Evolutionary conservation across 1,139 yeast genomes (phyloP).

Genomic region (Yamadazyma trypodendri): DNA sequence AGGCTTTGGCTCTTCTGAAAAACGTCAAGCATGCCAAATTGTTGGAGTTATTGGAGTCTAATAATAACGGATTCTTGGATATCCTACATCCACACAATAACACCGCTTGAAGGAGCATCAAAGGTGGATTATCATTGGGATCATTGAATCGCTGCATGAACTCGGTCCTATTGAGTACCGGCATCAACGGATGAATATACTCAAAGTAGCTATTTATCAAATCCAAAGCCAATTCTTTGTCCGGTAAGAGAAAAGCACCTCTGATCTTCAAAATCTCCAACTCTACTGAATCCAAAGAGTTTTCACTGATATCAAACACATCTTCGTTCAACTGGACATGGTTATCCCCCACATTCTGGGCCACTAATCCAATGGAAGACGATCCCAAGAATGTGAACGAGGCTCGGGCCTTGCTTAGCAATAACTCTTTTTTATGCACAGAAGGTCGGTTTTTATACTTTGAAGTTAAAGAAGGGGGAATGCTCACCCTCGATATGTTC

Average conservation of each 20-base stretch:
- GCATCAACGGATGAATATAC: constrained; percentile 68
- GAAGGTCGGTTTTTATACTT: constrained; percentile 41
- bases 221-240: constrained; percentile 58
- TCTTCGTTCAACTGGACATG: constrained; percentile 45
- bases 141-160: constrained; percentile 60
- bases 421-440: constrained; percentile 36
- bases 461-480: constrained; percentile 47
- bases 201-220: constrained; percentile 64
- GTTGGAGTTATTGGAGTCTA: constrained; percentile 56
- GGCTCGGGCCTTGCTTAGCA: constrained; percentile 28
- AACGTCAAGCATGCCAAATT: constrained; percentile 63
- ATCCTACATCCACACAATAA: constrained; percentile 69
- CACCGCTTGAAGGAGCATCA: constrained; percentile 68
- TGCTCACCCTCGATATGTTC: constrained; percentile 43
- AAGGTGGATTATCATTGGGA: constrained; percentile 64
- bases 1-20: constrained; percentile 74
- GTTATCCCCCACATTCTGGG: constrained; percentile 45
- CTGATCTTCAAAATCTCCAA: constrained; percentile 63
- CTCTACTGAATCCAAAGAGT: constrained; percentile 60
- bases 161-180: constrained; percentile 63
- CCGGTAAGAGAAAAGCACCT: constrained; percentile 74
- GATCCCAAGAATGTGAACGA: constrained; percentile 44
- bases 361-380: constrained; percentile 38
- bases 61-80: constrained; percentile 53
- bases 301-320: constrained; percentile 36